Evolutionary conservation across 2,329 filamentous ascomycete genomes (phyloP), one percentile per base, ranked within the genome.

Genomic region (Chrysoporthe puriensis): DNA sequence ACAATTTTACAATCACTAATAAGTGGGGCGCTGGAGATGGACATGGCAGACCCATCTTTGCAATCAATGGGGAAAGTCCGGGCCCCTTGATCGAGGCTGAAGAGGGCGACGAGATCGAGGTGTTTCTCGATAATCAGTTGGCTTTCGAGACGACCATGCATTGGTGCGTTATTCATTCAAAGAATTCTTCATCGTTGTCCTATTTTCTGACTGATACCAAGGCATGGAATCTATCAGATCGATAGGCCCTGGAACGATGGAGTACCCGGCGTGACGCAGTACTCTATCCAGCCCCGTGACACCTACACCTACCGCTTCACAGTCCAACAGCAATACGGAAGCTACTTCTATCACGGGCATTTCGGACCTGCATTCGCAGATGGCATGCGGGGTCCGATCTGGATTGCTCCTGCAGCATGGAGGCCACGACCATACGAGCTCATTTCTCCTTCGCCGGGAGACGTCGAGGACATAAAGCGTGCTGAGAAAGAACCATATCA

Each of bases 221-320:
- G 70, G 70, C 70, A 71, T 52, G 70, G 70, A 4, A 66, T 71
- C 48, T 71, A 71, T 26, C 70, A 71, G n/a, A 57, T 71, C 40
- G 66, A 71, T 50, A 63, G 62, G 42, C 70, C 70, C 0, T 71
- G 70, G 70, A 69, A 69, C n/a, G 70, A 71, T 18, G 70, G 70
- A 26, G 70, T 71, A 18, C 69, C 70, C 8, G 70, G 70, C 13
- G 70, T 71, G n/a, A 71, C 70, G 9, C 70, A 71, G 60, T 71
- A 68, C 56, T 65, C 70, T 4, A 70, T 70, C 3, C 69, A 70
- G 34, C 62, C 70, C 3, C 64, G 69, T 11, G 70, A 69, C 40
- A 71, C 54, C 1, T 71, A 71, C 21, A 70, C 69, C 13, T 71
- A 71, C 7, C 69, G 66, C 5, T 70, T 71, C 34, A 71, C 70